A percentile compares a stretch with the other conserved stretches of the same genome.
Evolutionary conservation across 1,284 basidiomycete genomes (phyloP).

Genomic region (Anthracocystis setariae): DNA sequence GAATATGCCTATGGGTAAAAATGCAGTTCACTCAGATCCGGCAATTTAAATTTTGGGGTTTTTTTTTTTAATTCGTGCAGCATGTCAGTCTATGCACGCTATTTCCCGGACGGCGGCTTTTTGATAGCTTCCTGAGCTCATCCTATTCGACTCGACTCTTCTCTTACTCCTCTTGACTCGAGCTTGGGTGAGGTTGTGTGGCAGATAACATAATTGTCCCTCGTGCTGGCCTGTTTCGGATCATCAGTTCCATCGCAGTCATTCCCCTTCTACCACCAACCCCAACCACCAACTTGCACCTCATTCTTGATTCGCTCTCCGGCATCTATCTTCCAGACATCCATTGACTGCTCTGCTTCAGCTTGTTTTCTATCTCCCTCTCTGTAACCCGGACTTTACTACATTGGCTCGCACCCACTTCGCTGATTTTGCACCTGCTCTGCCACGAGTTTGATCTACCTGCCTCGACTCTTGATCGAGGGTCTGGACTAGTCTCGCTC

Average conservation of each 20-base stretch:
- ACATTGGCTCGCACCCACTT: not conserved
- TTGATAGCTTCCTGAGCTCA: too few relatives aligned
- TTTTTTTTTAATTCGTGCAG: too few relatives aligned
- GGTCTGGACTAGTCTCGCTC: not conserved
- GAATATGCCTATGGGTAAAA: too few relatives aligned
- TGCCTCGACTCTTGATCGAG: not conserved
- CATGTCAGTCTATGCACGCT: too few relatives aligned
- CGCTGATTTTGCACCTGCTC: not conserved
- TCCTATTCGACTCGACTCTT: not conserved
- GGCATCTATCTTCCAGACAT: not conserved
- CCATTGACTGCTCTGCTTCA: too few relatives aligned
- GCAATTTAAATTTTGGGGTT: too few relatives aligned
- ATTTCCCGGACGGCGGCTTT: too few relatives aligned
- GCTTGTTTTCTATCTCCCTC: not conserved
- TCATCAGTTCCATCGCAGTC: not conserved
- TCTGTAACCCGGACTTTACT: not conserved
- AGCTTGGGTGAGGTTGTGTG: too few relatives aligned
- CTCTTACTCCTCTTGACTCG: not conserved
- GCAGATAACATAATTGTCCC: not conserved
- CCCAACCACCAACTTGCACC: not conserved
- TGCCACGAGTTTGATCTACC: not conserved
- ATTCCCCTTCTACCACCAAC: not conserved
- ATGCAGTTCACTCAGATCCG: too few relatives aligned
- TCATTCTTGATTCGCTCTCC: not conserved
- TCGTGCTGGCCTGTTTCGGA: constrained; percentile 1